Evolutionary conservation across 1,284 basidiomycete genomes (phyloP).

Genomic region (Boletus sp.): DNA sequence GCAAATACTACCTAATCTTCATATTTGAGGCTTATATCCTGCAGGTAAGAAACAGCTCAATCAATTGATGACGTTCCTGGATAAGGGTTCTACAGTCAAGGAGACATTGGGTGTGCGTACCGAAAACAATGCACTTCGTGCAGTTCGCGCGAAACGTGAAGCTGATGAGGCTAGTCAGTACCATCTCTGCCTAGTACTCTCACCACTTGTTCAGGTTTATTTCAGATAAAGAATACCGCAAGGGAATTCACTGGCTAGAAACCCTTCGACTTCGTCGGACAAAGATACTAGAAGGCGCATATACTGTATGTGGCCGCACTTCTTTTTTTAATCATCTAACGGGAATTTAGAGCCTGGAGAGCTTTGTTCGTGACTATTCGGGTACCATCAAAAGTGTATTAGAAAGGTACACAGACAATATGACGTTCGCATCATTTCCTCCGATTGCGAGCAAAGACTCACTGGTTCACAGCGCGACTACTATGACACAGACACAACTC

Average conservation of each 20-base stretch:
- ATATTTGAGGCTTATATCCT: conserved; percentile 7
- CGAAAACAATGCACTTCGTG: conserved; percentile 64
- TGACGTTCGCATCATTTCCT: conserved; percentile 51
- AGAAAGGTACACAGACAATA: conserved; percentile 71
- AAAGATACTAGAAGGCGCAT: conserved; percentile 81
- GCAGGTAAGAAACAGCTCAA: conserved; percentile 74
- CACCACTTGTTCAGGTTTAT: conserved; percentile 1
- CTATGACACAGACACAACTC: conserved; percentile 64
- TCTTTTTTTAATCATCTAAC: conserved; percentile 8
- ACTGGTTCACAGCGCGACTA: conserved; percentile 52
- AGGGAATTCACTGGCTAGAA: conserved; percentile 90
- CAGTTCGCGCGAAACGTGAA: conserved; percentile 81
- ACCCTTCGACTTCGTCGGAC: conserved; percentile 80
- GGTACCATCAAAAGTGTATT: conserved; percentile 61
- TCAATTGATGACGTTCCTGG: conserved; percentile 72
- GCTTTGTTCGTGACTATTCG: conserved; percentile 75
- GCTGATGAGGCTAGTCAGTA: conserved; percentile 83
- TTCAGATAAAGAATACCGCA: conserved; percentile 87
- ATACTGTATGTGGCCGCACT: conserved; percentile 49
- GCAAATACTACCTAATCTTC: conserved; percentile 2
- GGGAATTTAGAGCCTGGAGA: conserved; percentile 63
- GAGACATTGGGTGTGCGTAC: conserved; percentile 51
- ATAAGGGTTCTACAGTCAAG: conserved; percentile 61
- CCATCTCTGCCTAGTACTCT: background rate
- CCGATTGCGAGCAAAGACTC: conserved; percentile 10